Base-by-base conservation (phyloP, 768 basidiomycete genomes). In the Daedaleopsis nitida region DNA sequence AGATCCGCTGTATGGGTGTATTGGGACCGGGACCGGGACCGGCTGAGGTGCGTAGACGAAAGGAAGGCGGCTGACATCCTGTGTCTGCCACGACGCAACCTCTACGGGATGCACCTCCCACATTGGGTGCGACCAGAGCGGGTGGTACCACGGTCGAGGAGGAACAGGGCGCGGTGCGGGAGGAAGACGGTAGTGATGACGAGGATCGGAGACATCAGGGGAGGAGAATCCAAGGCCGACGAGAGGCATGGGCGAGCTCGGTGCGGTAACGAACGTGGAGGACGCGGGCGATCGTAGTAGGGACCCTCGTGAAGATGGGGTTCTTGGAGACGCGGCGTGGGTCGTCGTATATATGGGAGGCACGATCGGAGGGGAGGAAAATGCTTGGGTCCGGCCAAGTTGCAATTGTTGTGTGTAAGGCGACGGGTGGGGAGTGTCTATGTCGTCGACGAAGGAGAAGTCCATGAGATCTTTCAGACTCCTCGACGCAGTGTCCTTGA, bases 181-280 rank as follows among this genome's bases (percentile, higher is more conserved):
- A 43, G 14, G 42, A 11, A 43, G 42, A 11, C 42, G 27, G 27
- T 43, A n/a, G 14, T 10, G 14, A 43, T n/a, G 10, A 13, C 10
- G 42, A 11, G 42, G 42, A 13, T 14, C 42, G n/a, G 42, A 13
- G 42, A 4, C 42, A 3, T 13, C 63, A 58, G 57, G 9, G 5
- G 69, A 58, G 61, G 37, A 32, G 55, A 52, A 24, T 53, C 48
- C 55, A 24, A 35, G 23, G 14, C 8, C n/a, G 44, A 10, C n/a
- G n/a, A 21, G 5, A 21, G 9, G 44, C 44, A 17, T 45, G n/a
- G 44, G 44, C 9, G 44, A 45, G 44, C 17, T n/a, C 17, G 44
- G 44, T 8, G 44, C 44, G 44, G 44, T 45, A 21, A 45, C 17
- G 44, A 45, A 45, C 44, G 44, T 19, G 14, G 44, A n/a, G 17